These are phyloP conservation scores for Solanum etuberosum DNA, from an alignment of 257 asterid species.

Conservation along the genomic window DNA sequence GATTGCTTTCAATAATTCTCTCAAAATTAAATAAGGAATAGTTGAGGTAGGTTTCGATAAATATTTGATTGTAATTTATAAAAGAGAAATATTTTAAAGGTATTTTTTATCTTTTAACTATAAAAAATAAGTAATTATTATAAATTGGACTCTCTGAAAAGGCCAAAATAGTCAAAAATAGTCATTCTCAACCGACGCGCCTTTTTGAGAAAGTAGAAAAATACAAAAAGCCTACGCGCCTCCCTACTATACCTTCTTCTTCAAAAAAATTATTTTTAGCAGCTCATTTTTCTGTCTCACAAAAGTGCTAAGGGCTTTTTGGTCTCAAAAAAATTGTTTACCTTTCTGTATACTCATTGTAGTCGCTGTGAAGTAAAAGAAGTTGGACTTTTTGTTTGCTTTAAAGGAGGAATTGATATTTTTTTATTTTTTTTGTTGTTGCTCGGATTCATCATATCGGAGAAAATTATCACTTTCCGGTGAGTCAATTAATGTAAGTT, in stretches of 20 bases:
- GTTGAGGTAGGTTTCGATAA: no score
- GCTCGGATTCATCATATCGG: background rate
- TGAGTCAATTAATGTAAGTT: background rate
- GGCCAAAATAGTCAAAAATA: background rate
- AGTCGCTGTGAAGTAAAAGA: background rate
- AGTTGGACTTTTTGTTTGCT: background rate
- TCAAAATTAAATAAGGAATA: no score
- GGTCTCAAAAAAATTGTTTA: background rate
- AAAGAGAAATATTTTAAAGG: no score
- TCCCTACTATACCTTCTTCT: background rate
- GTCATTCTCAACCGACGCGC: background rate
- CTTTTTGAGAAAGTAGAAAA: background rate
- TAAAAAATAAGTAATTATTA: background rate
- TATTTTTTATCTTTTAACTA: background rate
- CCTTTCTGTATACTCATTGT: background rate
- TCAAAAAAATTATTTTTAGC: background rate
- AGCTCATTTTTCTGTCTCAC: background rate
- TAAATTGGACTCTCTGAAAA: background rate
- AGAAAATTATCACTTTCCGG: background rate
- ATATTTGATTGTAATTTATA: no score
- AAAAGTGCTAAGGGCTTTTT: background rate
- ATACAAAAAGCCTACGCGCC: background rate
- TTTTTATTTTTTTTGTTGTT: background rate
- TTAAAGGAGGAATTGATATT: background rate
- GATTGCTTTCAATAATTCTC: no score